Base-by-base conservation (phyloP, 805 yeast species). In the Sporopachydermia lactativora region DNA sequence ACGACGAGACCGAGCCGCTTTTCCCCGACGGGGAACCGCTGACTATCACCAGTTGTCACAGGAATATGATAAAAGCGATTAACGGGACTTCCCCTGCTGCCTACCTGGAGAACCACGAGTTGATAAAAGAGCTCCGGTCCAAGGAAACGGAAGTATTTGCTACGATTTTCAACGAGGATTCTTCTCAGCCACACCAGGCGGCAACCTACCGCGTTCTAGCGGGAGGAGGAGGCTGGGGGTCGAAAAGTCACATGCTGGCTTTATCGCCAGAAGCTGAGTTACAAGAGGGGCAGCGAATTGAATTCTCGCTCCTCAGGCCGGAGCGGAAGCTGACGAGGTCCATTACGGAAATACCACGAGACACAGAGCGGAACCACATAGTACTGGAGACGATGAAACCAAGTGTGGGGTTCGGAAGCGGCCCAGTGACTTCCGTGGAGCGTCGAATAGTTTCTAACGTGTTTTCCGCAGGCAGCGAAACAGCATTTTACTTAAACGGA, bases 191-290 rank as follows among this genome's bases (percentile, higher is more conserved):
- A 3, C 37, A 36, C 15, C 18, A 17, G 3, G 45, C 46, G 5
- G 42, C 45, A 40, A 49, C 55, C 39, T 61, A 52, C 49, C 59
- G 64, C 47, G 65, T 65, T 15, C 59, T 63, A 28, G 71, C 70
- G 4, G 71, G 71, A 4, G 71, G 71, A 3, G 71, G 71, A 3
- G 68, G 66, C 4, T 65, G 71, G 71, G 71, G 71, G 3, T 60
- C 65, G 38, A 65, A 65, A 47, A 68, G 70, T 4, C 59, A 59
- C 41, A 59, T 63, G 15, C 52, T 65, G 17, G 71, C 62, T 1
- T 45, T 65, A 5, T 60, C 68, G 1, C 64, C 69, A 3, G 61
- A 59, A 17, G 69, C 70, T 4, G 50, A 53, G 40, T 41, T 60
- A 4, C 37, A 35, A 4, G 52, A 50, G 15, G 68, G 68, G 15